Base-by-base conservation (phyloP, 495 filamentous ascomycete genomes). In the Daldinia decipiens region DNA sequence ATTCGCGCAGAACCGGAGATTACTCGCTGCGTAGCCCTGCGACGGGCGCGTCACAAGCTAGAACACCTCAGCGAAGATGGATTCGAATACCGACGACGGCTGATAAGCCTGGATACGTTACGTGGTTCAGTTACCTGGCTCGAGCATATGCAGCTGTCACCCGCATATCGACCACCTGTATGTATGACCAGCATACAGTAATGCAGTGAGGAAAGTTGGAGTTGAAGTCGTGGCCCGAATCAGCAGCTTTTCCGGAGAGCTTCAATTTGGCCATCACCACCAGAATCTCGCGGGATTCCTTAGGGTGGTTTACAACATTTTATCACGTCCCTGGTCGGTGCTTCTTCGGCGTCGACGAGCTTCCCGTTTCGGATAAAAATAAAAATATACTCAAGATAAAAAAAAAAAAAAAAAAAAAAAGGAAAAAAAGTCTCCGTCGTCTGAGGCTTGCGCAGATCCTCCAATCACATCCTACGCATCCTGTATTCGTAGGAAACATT, bases 301-400 rank as follows among this genome's bases (percentile, higher is more conserved):
- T 19, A 13, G 39, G 54, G 59, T 39, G 60, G 60, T 61, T 60
- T 62, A 29, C 69, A 52, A 40, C 29, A 72, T 56, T 47, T 55
- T 68, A 64, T 70, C 58, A 70, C 53, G 57, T 67, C 34, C 67
- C 64, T 74, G 29, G 47, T 57, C 75, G 73, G 75, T 62, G 75
- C 75, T 77, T 76, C 63, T 32, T 77, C 73, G 73, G 75, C 38
- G 55, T 57, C 50, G 54, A 67, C 71, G 62, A 74, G 60, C 68
- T 77, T 64, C 75, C 75, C 56, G 50, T 72, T 77, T 66, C 56
- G 65, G 66, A 59, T 38, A 51, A 60, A 65, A 66, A 54, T 45
- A 17, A 57, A 27, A 64, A 63, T 34, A 32, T 63, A 70, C 56
- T 52, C 60, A 70, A 50, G 45, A 11, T 24, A 39, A 54, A 67